Base-by-base conservation (phyloP, 164 flowering plant species). In the Sedum album region DNA sequence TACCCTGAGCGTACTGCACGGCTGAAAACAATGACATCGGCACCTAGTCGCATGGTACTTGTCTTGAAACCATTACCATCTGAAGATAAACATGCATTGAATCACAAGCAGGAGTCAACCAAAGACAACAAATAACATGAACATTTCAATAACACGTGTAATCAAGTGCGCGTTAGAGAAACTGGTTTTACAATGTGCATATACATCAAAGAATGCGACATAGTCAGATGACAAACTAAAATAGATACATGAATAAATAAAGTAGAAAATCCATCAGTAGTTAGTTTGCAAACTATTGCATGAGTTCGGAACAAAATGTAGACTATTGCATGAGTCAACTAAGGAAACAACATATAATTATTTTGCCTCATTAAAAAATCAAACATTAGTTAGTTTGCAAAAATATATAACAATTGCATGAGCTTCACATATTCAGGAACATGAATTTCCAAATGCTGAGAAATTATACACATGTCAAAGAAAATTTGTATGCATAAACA, bases 31-130 rank as follows among this genome's bases (percentile, higher is more conserved):
- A 93, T 87, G 38, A 79, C 95, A 82, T 93, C 98, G 75, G 96
- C 93, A 65, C 98, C 98, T 28, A 93, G 72, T 31, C 98, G 78
- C 96, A 93, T 93, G 73, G 98, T 93, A 80, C 98, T 93, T 71
- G 98, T 93, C 85, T 93, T 93, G 81, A 93, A 93, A 17, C 93
- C 98, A 81, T 90, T 88, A 25, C 96, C 93, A 83, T 90, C 93
- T 88, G 79, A 33, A 77, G 71, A 68, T 20, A 67, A 39, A 64
- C 62, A 53, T 15, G 25, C 14, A 60, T 44, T 6, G 8, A 51
- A 51, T 2, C 10, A n/a, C 42, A 33, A 31, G 15, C 31, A 14
- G 42, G 23, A 17, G 18, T 10, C 26, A 64, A 20, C 1, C 39
- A 33, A 38, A 18, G 41, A 38, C 39, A 64, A 18, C 39, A 38